Percentiles rank a stretch among this genome's conserved stretches.
Conservation (phyloP, 805 yeast genomes). For the Peterozyma toletana region DNA sequence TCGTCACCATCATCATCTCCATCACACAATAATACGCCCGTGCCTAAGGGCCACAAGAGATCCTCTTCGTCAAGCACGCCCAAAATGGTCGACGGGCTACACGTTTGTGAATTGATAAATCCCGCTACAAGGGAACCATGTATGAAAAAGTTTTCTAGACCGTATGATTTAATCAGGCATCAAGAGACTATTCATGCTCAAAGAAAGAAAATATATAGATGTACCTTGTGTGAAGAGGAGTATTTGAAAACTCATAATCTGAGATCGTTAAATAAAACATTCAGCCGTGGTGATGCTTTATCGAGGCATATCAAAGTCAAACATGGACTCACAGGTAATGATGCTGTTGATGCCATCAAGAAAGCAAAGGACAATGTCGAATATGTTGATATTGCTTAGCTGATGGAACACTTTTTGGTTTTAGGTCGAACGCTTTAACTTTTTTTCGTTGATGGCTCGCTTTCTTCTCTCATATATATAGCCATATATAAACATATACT, state of each 20-base stretch:
- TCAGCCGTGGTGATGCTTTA: constrained; percentile 89
- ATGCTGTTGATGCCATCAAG: constrained; percentile 64
- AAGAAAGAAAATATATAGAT: constrained; percentile 76
- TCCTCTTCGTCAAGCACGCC: neutral
- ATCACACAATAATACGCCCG: neutral
- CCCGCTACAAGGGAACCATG: constrained; percentile 61
- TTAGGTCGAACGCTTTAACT: too few relatives aligned
- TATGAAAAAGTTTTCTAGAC: constrained; percentile 79
- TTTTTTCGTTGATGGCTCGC: too few relatives aligned
- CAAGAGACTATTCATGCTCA: constrained; percentile 95
- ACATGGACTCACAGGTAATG: constrained; percentile 64
- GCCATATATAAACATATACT: too few relatives aligned
- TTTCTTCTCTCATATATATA: too few relatives aligned
- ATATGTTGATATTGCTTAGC: constrained; percentile 23
- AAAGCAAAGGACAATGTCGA: constrained; percentile 76
- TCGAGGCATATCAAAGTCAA: constrained; percentile 90
- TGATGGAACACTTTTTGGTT: neutral
- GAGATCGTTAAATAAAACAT: constrained; percentile 50
- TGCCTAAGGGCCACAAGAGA: neutral
- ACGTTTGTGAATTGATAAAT: constrained; percentile 52
- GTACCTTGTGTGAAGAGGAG: constrained; percentile 77
- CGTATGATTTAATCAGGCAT: constrained; percentile 90
- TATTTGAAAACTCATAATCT: constrained; percentile 36
- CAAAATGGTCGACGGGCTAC: constrained; percentile 20
- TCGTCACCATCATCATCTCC: neutral